Conservation (phyloP, 345 rosid genomes). For the Fremontodendron californicum region DNA sequence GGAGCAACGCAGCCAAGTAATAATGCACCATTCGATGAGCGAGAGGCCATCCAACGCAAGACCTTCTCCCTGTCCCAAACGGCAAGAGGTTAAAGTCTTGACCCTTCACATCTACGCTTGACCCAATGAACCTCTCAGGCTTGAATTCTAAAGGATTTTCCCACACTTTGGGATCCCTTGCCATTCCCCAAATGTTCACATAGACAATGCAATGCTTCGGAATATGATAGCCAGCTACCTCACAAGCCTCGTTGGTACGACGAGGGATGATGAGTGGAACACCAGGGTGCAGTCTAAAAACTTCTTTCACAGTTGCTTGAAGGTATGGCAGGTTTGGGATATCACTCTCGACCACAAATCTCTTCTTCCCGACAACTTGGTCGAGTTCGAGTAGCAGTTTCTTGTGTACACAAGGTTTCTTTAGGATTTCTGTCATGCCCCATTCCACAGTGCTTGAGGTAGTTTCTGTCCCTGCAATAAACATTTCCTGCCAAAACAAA, state of each 20-base stretch:
- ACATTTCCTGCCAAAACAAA: slow-evolving; percentile 15
- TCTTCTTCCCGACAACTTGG: slow-evolving; percentile 28
- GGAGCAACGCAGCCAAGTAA: slow-evolving; percentile 18
- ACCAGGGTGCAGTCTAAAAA: slow-evolving; percentile 20
- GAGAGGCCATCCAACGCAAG: slow-evolving; percentile 28
- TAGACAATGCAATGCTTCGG: slow-evolving; percentile 22
- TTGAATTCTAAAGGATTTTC: slow-evolving; percentile 18
- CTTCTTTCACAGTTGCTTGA: slow-evolving; percentile 31
- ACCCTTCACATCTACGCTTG: slow-evolving; percentile 22
- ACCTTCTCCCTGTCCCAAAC: slow-evolving; percentile 40
- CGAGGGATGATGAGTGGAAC: slow-evolving; percentile 16
- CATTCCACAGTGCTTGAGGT: slow-evolving; percentile 25
- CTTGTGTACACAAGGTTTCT: slow-evolving; percentile 19
- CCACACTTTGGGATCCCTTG: slow-evolving; percentile 25
- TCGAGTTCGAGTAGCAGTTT: slow-evolving; percentile 36
- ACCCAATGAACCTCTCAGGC: slow-evolving; percentile 18
- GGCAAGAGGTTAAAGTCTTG: slow-evolving; percentile 47
- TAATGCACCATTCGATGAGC: slow-evolving; percentile 23
- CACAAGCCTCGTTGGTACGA: slow-evolving; percentile 13
- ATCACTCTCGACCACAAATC: slow-evolving; percentile 39
- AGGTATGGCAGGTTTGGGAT: slow-evolving; percentile 33
- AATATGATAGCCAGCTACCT: slow-evolving; percentile 19
- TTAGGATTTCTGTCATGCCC: slow-evolving; percentile 30
- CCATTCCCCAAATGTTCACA: slow-evolving; percentile 20
- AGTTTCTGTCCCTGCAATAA: slow-evolving; percentile 27